phyloP scores from a whole-genome alignment of 2,329 filamentous ascomycete species.

The Fusarium albosuccineum region DNA sequence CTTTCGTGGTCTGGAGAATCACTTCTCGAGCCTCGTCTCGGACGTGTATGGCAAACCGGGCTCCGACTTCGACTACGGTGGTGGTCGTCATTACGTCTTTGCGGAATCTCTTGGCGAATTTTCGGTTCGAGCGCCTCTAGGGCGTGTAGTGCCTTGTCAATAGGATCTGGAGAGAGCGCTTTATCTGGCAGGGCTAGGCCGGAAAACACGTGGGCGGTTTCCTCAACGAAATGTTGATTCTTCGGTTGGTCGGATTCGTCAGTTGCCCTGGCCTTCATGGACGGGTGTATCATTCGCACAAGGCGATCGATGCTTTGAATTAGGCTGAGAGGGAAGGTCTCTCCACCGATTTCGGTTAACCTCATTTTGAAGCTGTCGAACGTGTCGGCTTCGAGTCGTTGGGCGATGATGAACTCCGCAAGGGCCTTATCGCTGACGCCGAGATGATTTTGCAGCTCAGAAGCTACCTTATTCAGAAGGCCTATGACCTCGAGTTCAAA shows the following conservation, averaged over 20 bases:
- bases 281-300: constrained; percentile 92
- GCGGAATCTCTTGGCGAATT: no score
- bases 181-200: no score
- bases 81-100: no score
- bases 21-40: no score
- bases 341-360: constrained; percentile 81
- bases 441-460: constrained; percentile 93
- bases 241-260: constrained; percentile 54
- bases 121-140: no score
- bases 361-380: constrained; percentile 81
- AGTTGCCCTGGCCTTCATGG: constrained; percentile 72
- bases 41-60: no score
- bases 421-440: constrained; percentile 94
- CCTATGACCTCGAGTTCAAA: constrained; percentile 92
- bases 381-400: constrained; percentile 80
- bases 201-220: no score
- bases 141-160: no score
- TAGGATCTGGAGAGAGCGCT: no score
- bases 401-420: constrained; percentile 94
- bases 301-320: constrained; percentile 93
- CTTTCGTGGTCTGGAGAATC: no score
- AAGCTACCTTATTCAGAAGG: constrained; percentile 93
- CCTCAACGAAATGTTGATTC: no score
- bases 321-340: constrained; percentile 86
- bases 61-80: no score